phyloP scores from a whole-genome alignment of 768 basidiomycete genomes.

The Zangia roseola region DNA sequence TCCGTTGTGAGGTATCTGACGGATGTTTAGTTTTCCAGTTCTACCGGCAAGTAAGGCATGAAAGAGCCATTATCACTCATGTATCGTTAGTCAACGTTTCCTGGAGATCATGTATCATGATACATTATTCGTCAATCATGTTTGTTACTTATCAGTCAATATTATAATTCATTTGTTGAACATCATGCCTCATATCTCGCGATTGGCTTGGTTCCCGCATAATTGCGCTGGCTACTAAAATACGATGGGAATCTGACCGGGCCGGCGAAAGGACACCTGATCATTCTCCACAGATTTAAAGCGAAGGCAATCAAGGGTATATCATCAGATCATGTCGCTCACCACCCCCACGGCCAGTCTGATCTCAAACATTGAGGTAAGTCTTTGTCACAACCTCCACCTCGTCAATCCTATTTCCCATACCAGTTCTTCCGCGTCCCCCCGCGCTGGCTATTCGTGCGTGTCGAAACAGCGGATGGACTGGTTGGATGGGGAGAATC shows the following conservation, averaged over 20 bases:
- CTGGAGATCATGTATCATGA: constrained; percentile 18
- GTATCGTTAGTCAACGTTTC: constrained; percentile 30
- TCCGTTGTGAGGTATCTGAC: constrained; percentile 7
- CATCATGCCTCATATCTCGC: too few relatives aligned
- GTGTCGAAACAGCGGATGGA: constrained; percentile 62
- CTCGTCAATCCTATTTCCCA: not conserved
- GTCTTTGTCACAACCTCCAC: not conserved
- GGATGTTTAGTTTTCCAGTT: constrained; percentile 62
- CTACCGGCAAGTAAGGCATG: constrained; percentile 57
- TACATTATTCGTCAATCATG: constrained; percentile 22
- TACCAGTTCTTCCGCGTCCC: constrained; percentile 61
- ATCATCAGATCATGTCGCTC: constrained; percentile 13
- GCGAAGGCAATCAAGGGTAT: not conserved
- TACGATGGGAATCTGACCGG: not conserved
- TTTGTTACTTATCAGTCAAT: not conserved
- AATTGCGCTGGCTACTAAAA: too few relatives aligned
- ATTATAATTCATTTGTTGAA: too few relatives aligned
- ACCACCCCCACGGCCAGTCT: constrained; percentile 15
- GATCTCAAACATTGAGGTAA: constrained; percentile 31
- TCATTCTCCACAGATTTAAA: not conserved
- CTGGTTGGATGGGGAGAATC: constrained; percentile 75
- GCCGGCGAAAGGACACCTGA: not conserved
- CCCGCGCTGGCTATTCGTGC: constrained; percentile 72
- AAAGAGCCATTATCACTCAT: constrained; percentile 7
- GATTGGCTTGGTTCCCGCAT: too few relatives aligned